A percentile compares a stretch with the other conserved stretches of the same genome.
These are phyloP conservation scores for Trichosporon sp. DNA, from an alignment of 1,284 basidiomycete genomes.

Conservation along the genomic window DNA sequence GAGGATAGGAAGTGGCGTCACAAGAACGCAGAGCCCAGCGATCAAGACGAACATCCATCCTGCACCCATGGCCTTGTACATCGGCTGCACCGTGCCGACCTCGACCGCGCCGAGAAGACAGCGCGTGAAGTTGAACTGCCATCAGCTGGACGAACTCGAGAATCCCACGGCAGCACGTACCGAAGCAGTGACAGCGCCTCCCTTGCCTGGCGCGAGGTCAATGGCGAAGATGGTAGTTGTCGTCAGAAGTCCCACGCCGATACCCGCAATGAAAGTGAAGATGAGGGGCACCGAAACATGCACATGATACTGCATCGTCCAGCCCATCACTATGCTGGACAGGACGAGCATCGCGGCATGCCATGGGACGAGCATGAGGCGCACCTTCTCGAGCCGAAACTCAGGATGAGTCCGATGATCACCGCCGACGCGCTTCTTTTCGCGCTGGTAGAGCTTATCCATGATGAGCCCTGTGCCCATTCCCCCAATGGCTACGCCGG, in stretches of 20 bases:
- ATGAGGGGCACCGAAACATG: slow-evolving; percentile 36
- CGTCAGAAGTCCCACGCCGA: slow-evolving; percentile 26
- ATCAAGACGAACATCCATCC: slow-evolving; percentile 47
- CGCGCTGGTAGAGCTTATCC: slow-evolving; percentile 30
- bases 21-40: slow-evolving; percentile 31
- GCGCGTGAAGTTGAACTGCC: slow-evolving; percentile 36
- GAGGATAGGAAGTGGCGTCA: slow-evolving; percentile 27
- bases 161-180: slow-evolving; percentile 8
- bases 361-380: slow-evolving; percentile 27
- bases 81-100: slow-evolving; percentile 27
- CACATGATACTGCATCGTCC: slow-evolving; percentile 27
- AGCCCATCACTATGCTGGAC: slow-evolving; percentile 31
- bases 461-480: slow-evolving; percentile 31
- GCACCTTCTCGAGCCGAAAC: slow-evolving; percentile 32
- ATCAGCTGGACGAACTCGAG: background rate
- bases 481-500: slow-evolving; percentile 28
- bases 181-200: slow-evolving; percentile 35
- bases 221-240: slow-evolving; percentile 28
- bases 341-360: slow-evolving; percentile 24
- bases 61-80: slow-evolving; percentile 32
- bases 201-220: slow-evolving; percentile 31
- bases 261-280: slow-evolving; percentile 29
- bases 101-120: slow-evolving; percentile 36
- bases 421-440: slow-evolving; percentile 29
- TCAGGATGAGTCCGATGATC: slow-evolving; percentile 27